Percentiles rank a stretch among this genome's conserved stretches.
These are phyloP conservation scores for Rhodotorula sp. DNA, from an alignment of 1,284 basidiomycete genomes.

Conservation along the genomic window DNA sequence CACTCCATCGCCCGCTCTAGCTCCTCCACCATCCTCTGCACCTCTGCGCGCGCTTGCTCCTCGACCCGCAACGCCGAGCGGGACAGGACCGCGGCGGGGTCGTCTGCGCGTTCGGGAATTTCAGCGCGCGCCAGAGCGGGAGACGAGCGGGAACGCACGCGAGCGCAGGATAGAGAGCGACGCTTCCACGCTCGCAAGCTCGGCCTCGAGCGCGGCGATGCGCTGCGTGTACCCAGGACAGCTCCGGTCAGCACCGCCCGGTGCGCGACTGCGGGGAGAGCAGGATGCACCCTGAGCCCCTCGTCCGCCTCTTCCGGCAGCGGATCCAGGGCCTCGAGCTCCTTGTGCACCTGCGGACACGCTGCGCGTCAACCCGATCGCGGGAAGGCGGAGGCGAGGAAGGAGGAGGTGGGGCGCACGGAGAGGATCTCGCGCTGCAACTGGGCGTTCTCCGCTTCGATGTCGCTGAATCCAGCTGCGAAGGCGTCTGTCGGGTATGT, in stretches of 20 bases:
- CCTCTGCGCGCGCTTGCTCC: neutral
- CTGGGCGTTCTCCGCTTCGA: neutral
- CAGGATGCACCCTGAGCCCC: neutral
- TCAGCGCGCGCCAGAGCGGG: neutral
- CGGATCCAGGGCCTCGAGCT: neutral
- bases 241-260: neutral
- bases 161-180: neutral
- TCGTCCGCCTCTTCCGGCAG: neutral
- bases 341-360: neutral
- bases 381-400: too few species aligned
- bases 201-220: neutral
- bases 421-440: neutral
- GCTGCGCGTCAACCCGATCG: too few species aligned
- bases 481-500: neutral
- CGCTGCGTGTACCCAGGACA: neutral
- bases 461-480: neutral
- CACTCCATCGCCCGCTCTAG: neutral
- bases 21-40: neutral
- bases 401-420: neutral
- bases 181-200: slow-evolving; percentile 2
- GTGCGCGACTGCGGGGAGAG: neutral
- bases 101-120: neutral
- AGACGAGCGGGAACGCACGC: neutral
- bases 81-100: neutral
- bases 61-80: neutral